A percentile compares a stretch with the other conserved stretches of the same genome.
phyloP scores from a whole-genome alignment of 1,139 yeast genomes.

The Scheffersomyces illinoinensis region DNA sequence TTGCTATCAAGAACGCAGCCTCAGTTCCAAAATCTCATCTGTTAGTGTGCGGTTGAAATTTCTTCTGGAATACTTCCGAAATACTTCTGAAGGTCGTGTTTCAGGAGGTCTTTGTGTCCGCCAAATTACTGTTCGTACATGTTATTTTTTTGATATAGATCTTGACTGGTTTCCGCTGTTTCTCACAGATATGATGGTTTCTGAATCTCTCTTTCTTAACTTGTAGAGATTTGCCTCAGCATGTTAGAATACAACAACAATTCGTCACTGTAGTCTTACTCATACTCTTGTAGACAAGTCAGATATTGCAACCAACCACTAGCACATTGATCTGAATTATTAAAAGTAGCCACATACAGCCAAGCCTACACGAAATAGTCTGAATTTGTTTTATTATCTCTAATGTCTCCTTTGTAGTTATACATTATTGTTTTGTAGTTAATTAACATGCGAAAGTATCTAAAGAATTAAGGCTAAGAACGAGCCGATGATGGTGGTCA shows the following conservation, averaged over 20 bases:
- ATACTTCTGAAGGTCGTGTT: too few species aligned
- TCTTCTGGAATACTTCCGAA: neutral
- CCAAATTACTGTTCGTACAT: too few species aligned
- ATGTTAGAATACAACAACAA: neutral
- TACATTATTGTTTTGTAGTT: neutral
- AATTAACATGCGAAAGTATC: constrained; percentile 1
- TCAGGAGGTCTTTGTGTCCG: too few species aligned
- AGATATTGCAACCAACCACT: neutral
- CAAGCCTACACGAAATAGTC: neutral
- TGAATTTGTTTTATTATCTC: too few species aligned
- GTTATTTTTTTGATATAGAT: too few species aligned
- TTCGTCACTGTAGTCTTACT: neutral
- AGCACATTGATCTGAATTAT: neutral
- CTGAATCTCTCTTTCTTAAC: neutral
- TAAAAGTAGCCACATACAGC: neutral
- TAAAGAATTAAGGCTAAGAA: constrained; percentile 21
- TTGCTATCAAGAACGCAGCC: neutral
- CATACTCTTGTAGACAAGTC: neutral
- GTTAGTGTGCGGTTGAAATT: neutral
- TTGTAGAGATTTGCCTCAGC: neutral
- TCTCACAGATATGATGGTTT: too few species aligned
- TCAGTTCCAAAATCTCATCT: neutral
- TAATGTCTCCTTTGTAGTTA: neutral
- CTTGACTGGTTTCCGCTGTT: neutral
- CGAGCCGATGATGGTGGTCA: constrained; percentile 20